Evolutionary conservation across 345 rosid genomes (phyloP).

Genomic region (Camelina laxa): DNA sequence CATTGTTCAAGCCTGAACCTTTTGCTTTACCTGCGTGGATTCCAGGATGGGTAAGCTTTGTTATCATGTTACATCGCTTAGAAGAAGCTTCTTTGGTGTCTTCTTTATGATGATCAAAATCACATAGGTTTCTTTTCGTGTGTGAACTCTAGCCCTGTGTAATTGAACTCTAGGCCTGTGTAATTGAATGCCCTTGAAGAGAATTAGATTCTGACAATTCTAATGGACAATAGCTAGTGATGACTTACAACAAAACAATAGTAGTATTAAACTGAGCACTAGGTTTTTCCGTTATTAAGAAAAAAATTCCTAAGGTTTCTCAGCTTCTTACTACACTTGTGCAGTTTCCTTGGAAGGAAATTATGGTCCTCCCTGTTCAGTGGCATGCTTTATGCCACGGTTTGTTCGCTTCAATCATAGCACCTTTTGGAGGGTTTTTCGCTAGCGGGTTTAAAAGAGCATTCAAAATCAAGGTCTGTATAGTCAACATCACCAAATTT

Average conservation of each 20-base stretch:
- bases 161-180: neutral
- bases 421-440: slow-evolving; percentile 98
- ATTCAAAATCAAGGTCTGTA: slow-evolving; percentile 81
- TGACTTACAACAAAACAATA: neutral
- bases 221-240: neutral
- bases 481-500: slow-evolving; percentile 8
- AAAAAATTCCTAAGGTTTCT: neutral
- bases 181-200: neutral
- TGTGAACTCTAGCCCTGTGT: neutral
- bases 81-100: neutral
- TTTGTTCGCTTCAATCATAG: slow-evolving; percentile 95
- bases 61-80: neutral
- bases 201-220: neutral
- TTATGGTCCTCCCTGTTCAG: slow-evolving; percentile 81
- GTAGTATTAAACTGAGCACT: neutral
- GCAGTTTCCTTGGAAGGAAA: slow-evolving; percentile 94
- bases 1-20: slow-evolving; percentile 77
- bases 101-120: slow-evolving; percentile 4
- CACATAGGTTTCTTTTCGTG: neutral
- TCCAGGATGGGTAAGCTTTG: slow-evolving; percentile 68
- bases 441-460: slow-evolving; percentile 99
- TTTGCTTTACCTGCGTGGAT: slow-evolving; percentile 65
- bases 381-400: slow-evolving; percentile 96
- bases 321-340: slow-evolving; percentile 23
- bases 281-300: neutral